Evolutionary conservation across 1,284 basidiomycete species (phyloP), one percentile per base, ranked within the genome.

Genomic region (Heterobasidion annosum): DNA sequence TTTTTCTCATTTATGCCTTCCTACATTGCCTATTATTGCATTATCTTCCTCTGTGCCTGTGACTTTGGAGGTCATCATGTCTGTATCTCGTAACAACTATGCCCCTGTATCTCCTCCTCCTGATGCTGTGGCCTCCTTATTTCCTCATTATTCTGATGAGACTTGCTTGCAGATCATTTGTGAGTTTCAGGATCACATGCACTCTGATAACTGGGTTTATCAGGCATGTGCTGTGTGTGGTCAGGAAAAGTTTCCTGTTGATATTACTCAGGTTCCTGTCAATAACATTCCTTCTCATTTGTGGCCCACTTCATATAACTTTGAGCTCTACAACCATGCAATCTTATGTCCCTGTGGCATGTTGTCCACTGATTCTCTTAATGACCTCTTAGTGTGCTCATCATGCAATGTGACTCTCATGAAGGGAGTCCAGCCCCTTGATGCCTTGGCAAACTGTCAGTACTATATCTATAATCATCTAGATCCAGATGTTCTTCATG

Each of bases 371-470:
- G n/a, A 49, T n/a, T 13, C 10, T 15, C 48, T 15, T 1, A 13
- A 19, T 19, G 19, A 19, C 8, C n/a, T 6, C 12, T 34, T 6
- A 15, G 13, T 15, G 9, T 34, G 18, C 34, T 33, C 34, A 32
- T 34, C 9, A 49, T 9, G 34, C 48, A 34, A 42, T 3, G 1
- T 49, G 25, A 2, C 18, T 45, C 15, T 2, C 15, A n/a, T 9
- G 8, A 45, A 10, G 35, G 40, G 12, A 10, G 35, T 19, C 2
- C 40, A 52, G 32, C 51, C 51, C 8, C 12, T 34, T 4, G 51
- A 52, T 45, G n/a, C 51, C n/a, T 45, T 52, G n/a, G 40, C 40
- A 18, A 52, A 52, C 32, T 45, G 33, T 44, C 51, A 52, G 18
- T 52, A 52, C 40, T 37, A 40, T 42, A 34, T 34, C 13, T 25